Conservation (phyloP, 441 rosid genomes). For the Capsella rubella region DNA sequence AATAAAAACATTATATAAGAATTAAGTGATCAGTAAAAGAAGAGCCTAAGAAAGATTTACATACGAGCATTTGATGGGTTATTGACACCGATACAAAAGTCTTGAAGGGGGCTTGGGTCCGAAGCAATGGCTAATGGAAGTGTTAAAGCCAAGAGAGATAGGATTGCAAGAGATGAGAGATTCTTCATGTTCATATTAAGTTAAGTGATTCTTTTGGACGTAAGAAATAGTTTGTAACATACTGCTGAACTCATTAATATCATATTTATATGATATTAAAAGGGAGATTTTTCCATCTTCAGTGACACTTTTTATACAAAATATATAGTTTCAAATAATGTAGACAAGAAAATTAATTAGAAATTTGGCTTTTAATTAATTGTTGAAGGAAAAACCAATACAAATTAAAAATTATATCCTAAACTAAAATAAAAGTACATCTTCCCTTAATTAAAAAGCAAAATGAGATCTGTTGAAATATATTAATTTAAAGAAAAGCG, state of each 20-base stretch:
- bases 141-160: slow-evolving; percentile 19
- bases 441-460: background rate
- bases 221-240: background rate
- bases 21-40: background rate
- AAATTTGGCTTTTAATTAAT: background rate
- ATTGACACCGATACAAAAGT: slow-evolving; percentile 47
- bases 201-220: background rate
- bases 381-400: background rate
- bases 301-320: too few species aligned
- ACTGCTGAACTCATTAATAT: too few species aligned
- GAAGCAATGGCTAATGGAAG: slow-evolving; percentile 32
- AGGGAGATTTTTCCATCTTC: background rate
- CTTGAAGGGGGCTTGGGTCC: slow-evolving; percentile 53
- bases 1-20: background rate
- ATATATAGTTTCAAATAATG: too few species aligned
- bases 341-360: background rate
- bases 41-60: background rate
- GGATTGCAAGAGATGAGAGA: background rate
- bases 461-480: background rate
- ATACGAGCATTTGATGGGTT: slow-evolving; percentile 39
- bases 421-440: background rate
- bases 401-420: background rate
- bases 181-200: slow-evolving; percentile 4
- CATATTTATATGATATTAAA: too few species aligned
- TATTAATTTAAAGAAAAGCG: too few species aligned